Base-by-base conservation (phyloP, 768 basidiomycete species). In the Dentipellis sp. region DNA sequence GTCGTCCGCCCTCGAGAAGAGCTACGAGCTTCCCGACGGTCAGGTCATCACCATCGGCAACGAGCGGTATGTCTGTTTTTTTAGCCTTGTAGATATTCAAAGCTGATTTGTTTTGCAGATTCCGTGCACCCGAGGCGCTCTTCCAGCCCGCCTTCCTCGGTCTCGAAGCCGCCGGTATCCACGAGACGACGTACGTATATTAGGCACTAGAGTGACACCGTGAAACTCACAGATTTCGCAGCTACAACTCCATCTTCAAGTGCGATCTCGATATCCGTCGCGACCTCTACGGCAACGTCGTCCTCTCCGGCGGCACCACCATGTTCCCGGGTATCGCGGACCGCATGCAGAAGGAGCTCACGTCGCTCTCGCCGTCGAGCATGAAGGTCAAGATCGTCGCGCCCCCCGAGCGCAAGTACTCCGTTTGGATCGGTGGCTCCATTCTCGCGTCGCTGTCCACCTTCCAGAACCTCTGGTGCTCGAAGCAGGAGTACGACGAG, bases 1-100 rank as follows among this genome's bases (percentile, higher is more conserved):
- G 67, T 89, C 87, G 21, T 92, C 90, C 49, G 82, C 88, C 45
- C 78, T 94, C 51, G 93, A 94, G 77, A 95, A 94, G 81, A 87
- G 81, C 66, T 95, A 94, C 68, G 93, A 95, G 70, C 79, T 94
- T 75, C 91, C 92, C 60, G 75, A 89, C 67, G 94, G 94, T 56
- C 93, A 95, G 70, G 91, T 95, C 60, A 94, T 97, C 73, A 94
- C 91, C 58, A 82, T 85, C 58, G 84, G 83, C 48, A 83, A 81
- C 66, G 84, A 85, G 67, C 76, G 84, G 74, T 75, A 29, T 47
- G 74, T 60, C 29, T 36, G 19, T 16, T 48, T 17, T 17, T 49
- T 14, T 10, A 19, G 21, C 17, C 29, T 50, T 34, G 1, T 7
- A 16, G 4, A 21, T 47, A 1, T 17, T 7, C 36, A 6, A 3